A percentile compares a stretch with the other conserved stretches of the same genome.
These are phyloP conservation scores for Volvox carteri DNA, from an alignment of 163 green algal genomes.

Conservation along the genomic window DNA sequence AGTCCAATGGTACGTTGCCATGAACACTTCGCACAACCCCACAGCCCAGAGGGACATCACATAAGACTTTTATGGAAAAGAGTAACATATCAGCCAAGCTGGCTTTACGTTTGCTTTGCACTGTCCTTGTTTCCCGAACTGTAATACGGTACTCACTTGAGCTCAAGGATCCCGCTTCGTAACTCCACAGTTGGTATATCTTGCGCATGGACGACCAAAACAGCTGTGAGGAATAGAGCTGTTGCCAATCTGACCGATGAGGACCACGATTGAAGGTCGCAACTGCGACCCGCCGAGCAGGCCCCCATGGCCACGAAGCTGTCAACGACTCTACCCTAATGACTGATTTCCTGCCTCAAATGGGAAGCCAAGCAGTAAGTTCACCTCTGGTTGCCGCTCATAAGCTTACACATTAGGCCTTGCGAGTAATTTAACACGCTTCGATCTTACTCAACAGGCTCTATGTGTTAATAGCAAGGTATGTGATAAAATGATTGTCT, in stretches of 20 bases:
- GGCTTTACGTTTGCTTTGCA: too few species aligned
- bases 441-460: not conserved
- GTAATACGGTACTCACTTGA: constrained; percentile 30
- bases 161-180: not conserved
- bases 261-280: constrained; percentile 4
- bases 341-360: too few species aligned
- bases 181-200: not conserved
- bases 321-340: not conserved
- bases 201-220: not conserved
- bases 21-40: too few species aligned
- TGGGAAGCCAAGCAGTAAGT: too few species aligned
- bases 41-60: too few species aligned
- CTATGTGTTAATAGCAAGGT: not conserved
- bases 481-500: too few species aligned
- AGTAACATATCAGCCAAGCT: too few species aligned
- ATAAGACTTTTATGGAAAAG: too few species aligned
- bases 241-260: not conserved
- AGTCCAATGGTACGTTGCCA: not conserved
- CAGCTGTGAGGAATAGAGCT: not conserved
- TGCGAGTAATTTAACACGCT: not conserved
- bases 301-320: not conserved
- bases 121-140: too few species aligned
- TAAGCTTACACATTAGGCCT: not conserved
- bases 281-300: not conserved
- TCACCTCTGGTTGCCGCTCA: not conserved